Conservation (phyloP, 23 red algal genomes). For the Gracilaria vermiculophylla region DNA sequence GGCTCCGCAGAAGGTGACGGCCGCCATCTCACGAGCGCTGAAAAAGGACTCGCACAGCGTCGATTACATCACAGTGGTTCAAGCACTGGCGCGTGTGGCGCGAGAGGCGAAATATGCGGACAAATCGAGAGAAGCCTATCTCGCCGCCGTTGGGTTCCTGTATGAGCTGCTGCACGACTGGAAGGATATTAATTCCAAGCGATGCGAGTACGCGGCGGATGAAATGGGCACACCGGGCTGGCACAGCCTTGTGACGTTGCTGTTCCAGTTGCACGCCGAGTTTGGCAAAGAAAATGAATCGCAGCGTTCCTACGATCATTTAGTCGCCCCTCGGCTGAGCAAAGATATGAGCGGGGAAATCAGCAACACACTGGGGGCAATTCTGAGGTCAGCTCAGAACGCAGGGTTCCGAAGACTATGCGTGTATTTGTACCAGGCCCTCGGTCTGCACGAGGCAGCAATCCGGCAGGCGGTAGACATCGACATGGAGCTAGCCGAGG, state of each 20-base stretch:
- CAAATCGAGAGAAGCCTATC: conserved; percentile 5
- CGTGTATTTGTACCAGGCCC: conserved; percentile 56
- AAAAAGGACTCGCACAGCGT: conserved; percentile 35
- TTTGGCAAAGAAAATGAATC: conserved; percentile 45
- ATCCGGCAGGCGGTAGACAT: conserved; percentile 41
- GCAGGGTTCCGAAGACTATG: conserved; percentile 28
- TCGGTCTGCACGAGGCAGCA: conserved; percentile 46
- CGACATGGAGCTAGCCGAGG: conserved; percentile 45
- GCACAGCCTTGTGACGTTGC: conserved; percentile 38
- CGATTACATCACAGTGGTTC: conserved; percentile 45
- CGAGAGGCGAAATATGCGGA: conserved; percentile 25
- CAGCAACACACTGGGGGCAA: conserved; percentile 28
- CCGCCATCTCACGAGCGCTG: conserved; percentile 19
- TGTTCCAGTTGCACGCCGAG: conserved; percentile 64
- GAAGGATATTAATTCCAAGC: not conserved
- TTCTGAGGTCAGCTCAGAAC: conserved; percentile 27
- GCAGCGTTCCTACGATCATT: conserved; percentile 38
- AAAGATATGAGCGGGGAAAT: not conserved
- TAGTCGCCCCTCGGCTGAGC: conserved; percentile 16
- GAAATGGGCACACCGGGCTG: not conserved
- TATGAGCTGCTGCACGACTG: conserved; percentile 55
- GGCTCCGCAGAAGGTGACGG: conserved; percentile 37
- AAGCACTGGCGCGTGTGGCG: conserved; percentile 39
- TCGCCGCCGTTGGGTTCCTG: conserved; percentile 17
- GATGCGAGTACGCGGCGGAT: not conserved